Conservation (phyloP, 371 early-diverging fungal species). For the Apophysomyces variabilis region DNA sequence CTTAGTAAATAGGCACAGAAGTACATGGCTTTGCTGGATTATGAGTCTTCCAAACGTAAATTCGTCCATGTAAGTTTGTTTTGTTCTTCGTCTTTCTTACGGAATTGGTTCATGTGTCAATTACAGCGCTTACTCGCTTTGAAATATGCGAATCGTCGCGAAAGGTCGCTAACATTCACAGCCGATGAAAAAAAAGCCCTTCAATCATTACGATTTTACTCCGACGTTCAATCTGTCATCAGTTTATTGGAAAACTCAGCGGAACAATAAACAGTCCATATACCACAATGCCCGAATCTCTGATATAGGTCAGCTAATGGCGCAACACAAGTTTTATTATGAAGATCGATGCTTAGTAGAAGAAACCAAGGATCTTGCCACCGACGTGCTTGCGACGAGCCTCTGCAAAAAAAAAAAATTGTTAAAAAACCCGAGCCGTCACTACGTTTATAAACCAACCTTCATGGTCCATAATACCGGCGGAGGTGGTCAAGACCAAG, state of each 20-base stretch:
- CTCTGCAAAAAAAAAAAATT: slow-evolving; percentile 49
- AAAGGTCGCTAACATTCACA: slow-evolving; percentile 15
- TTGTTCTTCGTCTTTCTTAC: neutral
- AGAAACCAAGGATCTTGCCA: slow-evolving; percentile 97
- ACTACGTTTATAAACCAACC: no score
- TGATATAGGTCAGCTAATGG: neutral
- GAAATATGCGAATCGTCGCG: slow-evolving; percentile 2
- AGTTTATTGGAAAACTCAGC: slow-evolving; percentile 9
- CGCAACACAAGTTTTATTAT: slow-evolving; percentile 11
- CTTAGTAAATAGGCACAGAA: slow-evolving; percentile 16
- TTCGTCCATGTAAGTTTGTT: slow-evolving; percentile 24
- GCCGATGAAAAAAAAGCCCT: slow-evolving; percentile 26
- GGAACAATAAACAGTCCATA: neutral
- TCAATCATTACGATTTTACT: slow-evolving; percentile 35
- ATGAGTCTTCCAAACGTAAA: slow-evolving; percentile 32
- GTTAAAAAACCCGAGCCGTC: no score
- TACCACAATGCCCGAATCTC: slow-evolving; percentile 1
- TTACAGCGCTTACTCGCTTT: slow-evolving; percentile 1
- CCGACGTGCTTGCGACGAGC: slow-evolving; percentile 98
- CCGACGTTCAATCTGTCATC: slow-evolving; percentile 23
- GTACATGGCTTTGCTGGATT: slow-evolving; percentile 31
- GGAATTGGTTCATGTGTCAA: slow-evolving; percentile 4
- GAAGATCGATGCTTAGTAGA: slow-evolving; percentile 48
- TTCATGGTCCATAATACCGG: slow-evolving; percentile 99
- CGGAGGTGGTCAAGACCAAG: slow-evolving; percentile 95